Evolutionary conservation across 2,329 filamentous ascomycete genomes (phyloP), one percentile per base, ranked within the genome.

Genomic region (Triangularia setosa): DNA sequence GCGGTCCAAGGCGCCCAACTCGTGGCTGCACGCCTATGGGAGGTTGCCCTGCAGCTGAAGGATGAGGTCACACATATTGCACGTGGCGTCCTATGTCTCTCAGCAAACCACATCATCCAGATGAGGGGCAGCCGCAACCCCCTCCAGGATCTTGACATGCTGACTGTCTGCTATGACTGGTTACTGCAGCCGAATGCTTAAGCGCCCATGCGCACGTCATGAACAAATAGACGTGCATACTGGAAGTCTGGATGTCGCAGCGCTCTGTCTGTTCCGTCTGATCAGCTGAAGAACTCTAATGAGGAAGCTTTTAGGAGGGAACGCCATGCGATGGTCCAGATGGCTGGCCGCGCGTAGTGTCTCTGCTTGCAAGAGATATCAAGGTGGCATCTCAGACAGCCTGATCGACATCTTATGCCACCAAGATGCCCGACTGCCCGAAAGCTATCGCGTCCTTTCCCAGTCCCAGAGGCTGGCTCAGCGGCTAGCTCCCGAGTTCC

Each of bases 201-300:
- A 67, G 65, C 65, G 65, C 65, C 58, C 60, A 64, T n/a, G 60
- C 59, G 57, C 58, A 63, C 62, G 65, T 64, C 65, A 67, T 67
- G 59, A 52, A 55, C 60, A 28, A 58, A 61, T 64, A 58, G 53
- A 25, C 58, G 56, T 59, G 59, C 63, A 59, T 62, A 44, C 48
- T 14, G 28, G 18, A 11, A 58, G n/a, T 52, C 30, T 44, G 6
- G n/a, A 58, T 18, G 56, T 27, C 18, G 40, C 35, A 53, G 25
- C 16, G 53, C 27, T 28, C 28, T 40, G 28, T 33, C 16, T 21
- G 28, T 58, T 27, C n/a, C n/a, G n/a, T n/a, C n/a, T n/a, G n/a
- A n/a, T n/a, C n/a, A n/a, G n/a, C n/a, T n/a, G n/a, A n/a, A n/a
- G n/a, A n/a, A n/a, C n/a, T n/a, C n/a, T n/a, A n/a, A n/a, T n/a